Evolutionary conservation across 495 filamentous ascomycete genomes (phyloP), one percentile per base, ranked within the genome.

Genomic region (Hypoxylon lenormandii): DNA sequence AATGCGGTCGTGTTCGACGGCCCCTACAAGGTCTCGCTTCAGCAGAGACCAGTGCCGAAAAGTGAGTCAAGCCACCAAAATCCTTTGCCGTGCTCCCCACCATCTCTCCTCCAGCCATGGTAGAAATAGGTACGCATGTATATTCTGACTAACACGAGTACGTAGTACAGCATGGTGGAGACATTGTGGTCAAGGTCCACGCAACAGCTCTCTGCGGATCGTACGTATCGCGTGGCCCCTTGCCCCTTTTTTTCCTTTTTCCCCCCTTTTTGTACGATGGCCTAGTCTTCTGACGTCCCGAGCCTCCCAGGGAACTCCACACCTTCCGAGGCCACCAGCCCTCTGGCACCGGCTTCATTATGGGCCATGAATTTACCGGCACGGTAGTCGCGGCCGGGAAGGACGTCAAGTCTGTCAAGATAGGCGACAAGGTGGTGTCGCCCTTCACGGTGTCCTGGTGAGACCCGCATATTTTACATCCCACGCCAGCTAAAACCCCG

Each of bases 361-460:
- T 86, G 87, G 90, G 90, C 60, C 90, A 92, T 66, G 90, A 98
- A 76, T 95, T 96, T 71, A 90, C 91, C 6, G 94, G 95, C 18
- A 84, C 80, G 40, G 86, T 97, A 30, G 82, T 87, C 52, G 86
- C 89, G 51, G 78, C 86, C 49, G 94, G 95, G 0, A 78, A 79
- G 13, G 82, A 74, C 1, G 92, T 97, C 21, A 89, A 87, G 73
- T 85, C 78, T 1, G 82, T 97, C 60, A 79, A 87, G 72, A 80
- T 88, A 51, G 94, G 95, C 1, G 94, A 97, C 77, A 83, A 85
- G 53, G 83, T 96, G 18, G 91, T 96, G 28, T 85, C 87, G 13
- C 91, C 94, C 0, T 97, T 97, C 76, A 97, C 94, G 19, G 85
- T 88, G 6, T 96, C 92, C 12, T 97, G 92, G 90, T 93, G 81